phyloP scores from a whole-genome alignment of 306 rosid species.

The Bauhinia variegata region DNA sequence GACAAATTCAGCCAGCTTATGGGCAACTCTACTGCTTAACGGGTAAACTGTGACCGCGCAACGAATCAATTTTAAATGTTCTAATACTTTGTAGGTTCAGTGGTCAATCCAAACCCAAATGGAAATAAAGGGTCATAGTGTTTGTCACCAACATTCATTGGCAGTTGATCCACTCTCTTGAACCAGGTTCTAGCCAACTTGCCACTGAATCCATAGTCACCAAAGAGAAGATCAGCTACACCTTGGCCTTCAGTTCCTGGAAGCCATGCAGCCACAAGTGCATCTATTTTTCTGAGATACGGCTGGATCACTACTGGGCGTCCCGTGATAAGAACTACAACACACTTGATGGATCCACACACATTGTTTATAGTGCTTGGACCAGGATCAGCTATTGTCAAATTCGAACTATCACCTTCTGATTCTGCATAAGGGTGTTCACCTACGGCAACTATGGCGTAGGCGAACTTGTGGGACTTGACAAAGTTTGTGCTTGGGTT shows the following conservation, averaged over 20 bases:
- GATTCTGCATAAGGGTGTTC: not conserved
- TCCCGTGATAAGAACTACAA: not conserved
- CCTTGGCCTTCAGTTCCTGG: constrained; percentile 18
- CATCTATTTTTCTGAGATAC: not conserved
- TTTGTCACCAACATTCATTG: constrained; percentile 12
- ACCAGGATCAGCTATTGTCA: not conserved
- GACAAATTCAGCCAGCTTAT: too few relatives aligned
- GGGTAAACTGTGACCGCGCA: too few relatives aligned
- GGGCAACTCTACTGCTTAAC: too few relatives aligned
- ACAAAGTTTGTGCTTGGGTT: not conserved
- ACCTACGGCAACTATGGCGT: not conserved
- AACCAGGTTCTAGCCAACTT: not conserved
- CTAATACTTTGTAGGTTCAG: not conserved
- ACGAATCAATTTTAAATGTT: too few relatives aligned
- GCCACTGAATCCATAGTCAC: constrained; percentile 12
- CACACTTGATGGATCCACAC: not conserved
- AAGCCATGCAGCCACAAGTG: constrained; percentile 14
- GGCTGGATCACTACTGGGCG: constrained; percentile 4
- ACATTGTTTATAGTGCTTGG: not conserved
- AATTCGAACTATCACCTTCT: not conserved
- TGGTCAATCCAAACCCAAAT: constrained; percentile 5
- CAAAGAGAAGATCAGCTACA: constrained; percentile 14
- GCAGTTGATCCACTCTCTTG: constrained; percentile 1
- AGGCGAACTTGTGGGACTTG: not conserved
- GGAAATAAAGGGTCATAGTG: constrained; percentile 15